Base-by-base conservation (phyloP, 495 filamentous ascomycete species). In the Chaetomidium leptoderma region DNA sequence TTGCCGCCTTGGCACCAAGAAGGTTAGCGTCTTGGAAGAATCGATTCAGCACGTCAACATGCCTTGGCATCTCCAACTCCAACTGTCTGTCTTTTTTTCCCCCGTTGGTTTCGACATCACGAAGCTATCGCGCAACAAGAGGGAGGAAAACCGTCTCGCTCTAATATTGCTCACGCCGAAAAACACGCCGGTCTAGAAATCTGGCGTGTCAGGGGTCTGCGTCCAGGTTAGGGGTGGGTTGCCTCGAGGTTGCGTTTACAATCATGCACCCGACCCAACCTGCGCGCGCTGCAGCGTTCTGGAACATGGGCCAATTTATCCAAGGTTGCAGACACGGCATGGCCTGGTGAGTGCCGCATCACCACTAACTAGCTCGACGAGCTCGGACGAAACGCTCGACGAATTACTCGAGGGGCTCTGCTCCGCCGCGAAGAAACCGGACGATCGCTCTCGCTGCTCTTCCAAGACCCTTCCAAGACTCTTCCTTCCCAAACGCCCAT, bases 1-100 rank as follows among this genome's bases (percentile, higher is more conserved):
- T 37, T 52, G 16, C 48, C 47, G 48, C 16, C 55, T 58, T 58
- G 46, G 55, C 46, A 45, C 46, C 36, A 44, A 44, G 55, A 35
- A 7, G 10, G n/a, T 33, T 50, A 44, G 46, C 45, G 55, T 17
- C 55, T 50, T 51, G 55, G 55, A 42, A 57, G 45, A 2, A 43
- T 50, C 32, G 52, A 54, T 54, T 17, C 17, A 6, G 32, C 19
- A 37, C 40, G 17, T 23, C 44, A 44, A 53, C 27, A 13, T 40
- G 2, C 23, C 49, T 40, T 52, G 49, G 49, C 47, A 36, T 11
- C 30, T 5, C 11, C 13, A 6, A 10, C 19, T 33, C 32, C 11
- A 11, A 33, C 32, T 11, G 32, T 33, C 11, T 33, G 11, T 33
- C 11, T 6, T 11, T 33, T 6, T 11, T 6, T 6, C 6, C 6